These are phyloP conservation scores for Clarireedia hainanense DNA, from an alignment of 2,329 filamentous ascomycete genomes.

Conservation along the genomic window DNA sequence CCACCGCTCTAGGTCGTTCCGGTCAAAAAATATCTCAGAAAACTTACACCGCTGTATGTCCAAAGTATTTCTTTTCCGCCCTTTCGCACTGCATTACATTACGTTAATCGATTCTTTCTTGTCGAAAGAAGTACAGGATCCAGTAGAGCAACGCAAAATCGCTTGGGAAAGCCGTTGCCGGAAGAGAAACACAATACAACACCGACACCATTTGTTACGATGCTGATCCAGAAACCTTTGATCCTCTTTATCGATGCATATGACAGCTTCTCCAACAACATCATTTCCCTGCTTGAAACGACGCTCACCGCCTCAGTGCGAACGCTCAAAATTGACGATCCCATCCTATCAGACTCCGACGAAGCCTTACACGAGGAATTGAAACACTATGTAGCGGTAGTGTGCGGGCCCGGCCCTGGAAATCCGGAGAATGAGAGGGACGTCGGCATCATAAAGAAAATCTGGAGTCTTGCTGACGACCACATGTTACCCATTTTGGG, in stretches of 20 bases:
- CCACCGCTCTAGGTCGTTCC: too few relatives aligned
- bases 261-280: conserved; percentile 96
- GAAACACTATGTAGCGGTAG: conserved; percentile 67
- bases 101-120: too few relatives aligned
- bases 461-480: conserved; percentile 60
- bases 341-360: conserved; percentile 37
- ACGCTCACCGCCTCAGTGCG: conserved; percentile 60
- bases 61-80: too few relatives aligned
- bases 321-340: conserved; percentile 64
- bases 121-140: too few relatives aligned
- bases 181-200: background rate
- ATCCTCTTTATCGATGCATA: conserved; percentile 93
- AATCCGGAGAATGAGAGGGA: conserved; percentile 65
- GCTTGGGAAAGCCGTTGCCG: background rate
- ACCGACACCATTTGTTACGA: conserved; percentile 13
- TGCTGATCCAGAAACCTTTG: conserved; percentile 24
- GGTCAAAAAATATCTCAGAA: too few relatives aligned
- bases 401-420: conserved; percentile 87
- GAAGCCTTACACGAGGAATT: conserved; percentile 43
- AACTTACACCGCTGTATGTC: too few relatives aligned
- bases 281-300: conserved; percentile 71
- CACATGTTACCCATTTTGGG: conserved; percentile 69
- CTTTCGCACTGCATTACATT: too few relatives aligned
- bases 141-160: background rate
- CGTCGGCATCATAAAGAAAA: conserved; percentile 69